These are phyloP conservation scores for Chaetomium globosum DNA, from an alignment of 2,329 filamentous ascomycete species.

Conservation along the genomic window DNA sequence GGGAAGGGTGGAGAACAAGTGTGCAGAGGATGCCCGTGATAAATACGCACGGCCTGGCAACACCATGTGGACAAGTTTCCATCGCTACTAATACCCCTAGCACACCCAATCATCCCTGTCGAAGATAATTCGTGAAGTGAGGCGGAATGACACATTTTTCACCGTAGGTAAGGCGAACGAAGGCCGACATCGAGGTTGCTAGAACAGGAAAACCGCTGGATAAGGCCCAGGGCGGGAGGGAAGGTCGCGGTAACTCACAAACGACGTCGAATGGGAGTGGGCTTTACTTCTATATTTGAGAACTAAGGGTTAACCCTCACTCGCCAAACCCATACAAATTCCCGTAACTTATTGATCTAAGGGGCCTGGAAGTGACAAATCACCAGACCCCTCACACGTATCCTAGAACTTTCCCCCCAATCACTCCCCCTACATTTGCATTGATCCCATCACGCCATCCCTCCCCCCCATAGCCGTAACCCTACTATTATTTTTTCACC, in stretches of 20 bases:
- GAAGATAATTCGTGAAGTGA: conserved; percentile 19
- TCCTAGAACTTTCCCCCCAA: too few species aligned
- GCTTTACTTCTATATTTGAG: too few species aligned
- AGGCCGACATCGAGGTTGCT: conserved; percentile 13
- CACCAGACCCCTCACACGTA: too few species aligned
- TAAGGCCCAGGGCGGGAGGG: neutral
- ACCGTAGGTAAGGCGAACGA: conserved; percentile 30
- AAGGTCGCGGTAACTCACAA: conserved; percentile 7
- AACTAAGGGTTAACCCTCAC: too few species aligned
- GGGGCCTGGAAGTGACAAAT: too few species aligned
- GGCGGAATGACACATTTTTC: conserved; percentile 28
- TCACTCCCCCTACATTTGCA: too few species aligned
- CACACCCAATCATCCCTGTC: neutral
- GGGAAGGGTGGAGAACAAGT: neutral
- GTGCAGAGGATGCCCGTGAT: neutral
- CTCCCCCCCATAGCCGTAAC: too few species aligned
- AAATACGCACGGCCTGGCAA: neutral
- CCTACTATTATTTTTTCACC: too few species aligned
- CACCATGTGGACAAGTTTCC: neutral
- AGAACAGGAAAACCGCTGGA: conserved; percentile 11
- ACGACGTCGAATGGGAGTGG: conserved; percentile 3
- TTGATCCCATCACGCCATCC: too few species aligned
- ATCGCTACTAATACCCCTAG: conserved; percentile 15
- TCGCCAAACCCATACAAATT: too few species aligned
- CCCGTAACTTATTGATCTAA: too few species aligned